Evolutionary conservation across 768 basidiomycete genomes (phyloP).

Genomic region (Cystobasidium ongulense): DNA sequence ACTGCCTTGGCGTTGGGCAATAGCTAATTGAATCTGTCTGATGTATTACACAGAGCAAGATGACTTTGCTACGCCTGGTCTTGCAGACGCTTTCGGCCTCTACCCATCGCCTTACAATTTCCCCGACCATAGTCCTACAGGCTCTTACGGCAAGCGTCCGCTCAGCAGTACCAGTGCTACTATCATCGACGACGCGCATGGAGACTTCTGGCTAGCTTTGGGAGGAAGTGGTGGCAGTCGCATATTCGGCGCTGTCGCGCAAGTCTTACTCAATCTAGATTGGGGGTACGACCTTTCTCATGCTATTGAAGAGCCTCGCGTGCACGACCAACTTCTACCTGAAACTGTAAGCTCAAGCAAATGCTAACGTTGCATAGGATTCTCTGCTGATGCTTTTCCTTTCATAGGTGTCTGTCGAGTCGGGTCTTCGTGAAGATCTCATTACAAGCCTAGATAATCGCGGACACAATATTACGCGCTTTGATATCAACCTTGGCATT

Average conservation of each 20-base stretch:
- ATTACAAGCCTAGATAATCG: conserved; percentile 54
- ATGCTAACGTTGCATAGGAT: not conserved
- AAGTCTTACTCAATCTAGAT: conserved; percentile 62
- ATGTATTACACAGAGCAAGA: conserved; percentile 57
- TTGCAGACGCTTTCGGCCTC: conserved; percentile 73
- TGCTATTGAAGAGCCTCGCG: conserved; percentile 73
- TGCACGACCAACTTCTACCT: conserved; percentile 83
- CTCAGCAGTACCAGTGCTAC: conserved; percentile 74
- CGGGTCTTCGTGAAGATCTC: conserved; percentile 55
- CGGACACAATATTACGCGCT: conserved; percentile 57
- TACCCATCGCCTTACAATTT: conserved; percentile 70
- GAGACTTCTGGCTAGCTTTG: conserved; percentile 62
- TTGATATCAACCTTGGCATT: conserved; percentile 54
- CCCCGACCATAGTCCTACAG: not conserved
- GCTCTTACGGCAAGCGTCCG: conserved; percentile 66
- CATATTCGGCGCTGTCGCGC: conserved; percentile 72
- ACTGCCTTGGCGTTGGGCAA: not conserved
- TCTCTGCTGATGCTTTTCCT: not conserved
- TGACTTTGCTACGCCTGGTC: conserved; percentile 80
- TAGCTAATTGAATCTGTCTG: too few species aligned
- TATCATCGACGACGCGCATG: conserved; percentile 68
- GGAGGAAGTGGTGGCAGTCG: conserved; percentile 83
- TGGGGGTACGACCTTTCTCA: conserved; percentile 70
- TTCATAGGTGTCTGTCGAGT: conserved; percentile 54
- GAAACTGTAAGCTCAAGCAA: conserved; percentile 9